Evolutionary conservation across 2,329 filamentous ascomycete species (phyloP).

Genomic region (Alternaria triticina): DNA sequence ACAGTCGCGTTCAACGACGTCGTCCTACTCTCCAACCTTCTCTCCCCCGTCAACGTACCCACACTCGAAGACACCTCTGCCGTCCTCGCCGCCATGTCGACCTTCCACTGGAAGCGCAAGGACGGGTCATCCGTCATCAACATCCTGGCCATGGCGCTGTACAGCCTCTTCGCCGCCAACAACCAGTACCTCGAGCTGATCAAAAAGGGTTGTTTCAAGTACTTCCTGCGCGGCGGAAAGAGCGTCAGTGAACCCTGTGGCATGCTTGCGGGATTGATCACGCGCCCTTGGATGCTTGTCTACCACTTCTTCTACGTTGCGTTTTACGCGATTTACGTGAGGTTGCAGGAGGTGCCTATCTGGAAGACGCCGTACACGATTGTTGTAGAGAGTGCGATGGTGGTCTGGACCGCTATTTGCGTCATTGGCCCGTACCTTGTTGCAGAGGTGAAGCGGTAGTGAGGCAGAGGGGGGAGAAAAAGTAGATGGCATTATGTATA

Average conservation of each 20-base stretch:
- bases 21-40: constrained; percentile 74
- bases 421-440: constrained; percentile 85
- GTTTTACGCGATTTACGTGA: constrained; percentile 82
- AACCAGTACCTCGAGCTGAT: constrained; percentile 69
- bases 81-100: constrained; percentile 71
- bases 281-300: constrained; percentile 77
- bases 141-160: constrained; percentile 94
- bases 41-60: constrained; percentile 73
- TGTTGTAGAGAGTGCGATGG: constrained; percentile 68
- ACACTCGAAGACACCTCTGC: constrained; percentile 70
- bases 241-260: constrained; percentile 80
- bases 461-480: neutral
- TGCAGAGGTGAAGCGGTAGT: constrained; percentile 62
- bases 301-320: constrained; percentile 96
- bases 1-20: constrained; percentile 96
- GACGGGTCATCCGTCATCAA: constrained; percentile 86
- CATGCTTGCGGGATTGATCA: constrained; percentile 81
- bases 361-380: constrained; percentile 57
- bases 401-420: constrained; percentile 80
- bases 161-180: constrained; percentile 87
- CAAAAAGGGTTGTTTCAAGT: constrained; percentile 88
- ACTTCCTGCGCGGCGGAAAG: constrained; percentile 78
- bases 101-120: constrained; percentile 90
- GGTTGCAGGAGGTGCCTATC: constrained; percentile 56
- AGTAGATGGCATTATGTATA: neutral